A percentile compares a stretch with the other conserved stretches of the same genome.
Evolutionary conservation across 768 basidiomycete species (phyloP).

Genomic region (Tulasnella calospora): DNA sequence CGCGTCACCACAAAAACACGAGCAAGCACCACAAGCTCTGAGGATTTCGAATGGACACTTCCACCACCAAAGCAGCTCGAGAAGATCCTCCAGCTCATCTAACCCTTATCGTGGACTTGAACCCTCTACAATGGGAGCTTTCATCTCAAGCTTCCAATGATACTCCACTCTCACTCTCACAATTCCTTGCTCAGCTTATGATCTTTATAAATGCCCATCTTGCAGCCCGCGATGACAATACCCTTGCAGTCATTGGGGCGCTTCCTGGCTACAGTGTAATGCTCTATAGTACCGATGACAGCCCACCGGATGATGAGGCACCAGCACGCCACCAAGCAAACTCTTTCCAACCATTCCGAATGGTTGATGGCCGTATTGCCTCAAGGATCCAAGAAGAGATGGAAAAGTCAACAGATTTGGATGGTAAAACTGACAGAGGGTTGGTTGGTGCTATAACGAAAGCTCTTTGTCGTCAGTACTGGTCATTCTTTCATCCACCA

Average conservation of each 20-base stretch:
- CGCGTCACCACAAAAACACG: constrained; percentile 8
- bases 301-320: constrained; percentile 31
- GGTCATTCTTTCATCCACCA: neutral
- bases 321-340: constrained; percentile 54
- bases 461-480: constrained; percentile 74
- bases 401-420: constrained; percentile 50
- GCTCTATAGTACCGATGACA: constrained; percentile 67
- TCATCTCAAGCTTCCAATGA: constrained; percentile 49
- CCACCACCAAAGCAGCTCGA: neutral
- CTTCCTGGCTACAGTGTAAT: constrained; percentile 71
- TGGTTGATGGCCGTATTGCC: constrained; percentile 49
- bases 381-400: constrained; percentile 52
- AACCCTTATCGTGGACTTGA: constrained; percentile 79
- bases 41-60: constrained; percentile 2
- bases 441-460: constrained; percentile 89
- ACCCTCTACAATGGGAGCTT: constrained; percentile 80
- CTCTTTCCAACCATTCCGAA: constrained; percentile 76
- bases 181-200: constrained; percentile 79
- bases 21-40: constrained; percentile 2
- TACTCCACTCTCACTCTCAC: constrained; percentile 56
- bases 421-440: constrained; percentile 40
- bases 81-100: constrained; percentile 46
- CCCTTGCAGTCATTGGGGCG: constrained; percentile 87
- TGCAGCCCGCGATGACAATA: constrained; percentile 85
- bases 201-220: constrained; percentile 92